Evolutionary conservation across 2,329 filamentous ascomycete genomes (phyloP), one percentile per base, ranked within the genome.

Genomic region (Aspergillus pseudonomiae): DNA sequence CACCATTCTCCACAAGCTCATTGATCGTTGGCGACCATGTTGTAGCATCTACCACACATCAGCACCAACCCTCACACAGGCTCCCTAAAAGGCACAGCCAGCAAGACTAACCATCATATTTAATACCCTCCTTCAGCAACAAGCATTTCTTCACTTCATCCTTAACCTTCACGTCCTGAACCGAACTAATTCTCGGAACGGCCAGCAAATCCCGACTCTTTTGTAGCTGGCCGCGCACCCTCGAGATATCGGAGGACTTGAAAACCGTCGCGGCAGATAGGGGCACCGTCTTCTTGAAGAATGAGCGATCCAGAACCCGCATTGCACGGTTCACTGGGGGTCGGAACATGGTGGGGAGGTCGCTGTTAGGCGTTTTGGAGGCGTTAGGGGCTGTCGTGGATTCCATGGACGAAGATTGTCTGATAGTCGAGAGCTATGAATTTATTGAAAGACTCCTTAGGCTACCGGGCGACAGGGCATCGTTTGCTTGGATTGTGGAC

Each of bases 281-380:
- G 28, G 90, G 88, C 61, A 97, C 81, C 1, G 85, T 91, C 76
- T 90, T 92, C 59, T 86, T 84, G 81, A 98, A 98, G 67, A 96
- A 89, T 19, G 89, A 85, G 69, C 92, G 89, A 80, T 99, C 94
- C 67, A 99, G 87, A 57, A 87, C 86, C 74, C 89, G 89, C 82
- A 92, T 91, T 64, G 90, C 89, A 77, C 91, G 90, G 71, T 94
- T 90, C 64, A 93, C 83, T 28, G 94, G 93, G 54, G 93, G 92
- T 68, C 89, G 88, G 77, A 97, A 92, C 85, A 89, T 88, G 58
- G 70, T 73, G 65, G 75, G 69, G 65, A 75, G 65, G 63, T 77
- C 70, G 69, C 70, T 67, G 46, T 63, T 61, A 55, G 63, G 65
- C 61, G 70, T 67, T 43, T 68, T 65, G 50, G 64, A 59, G 41